Evolutionary conservation across 495 filamentous ascomycete species (phyloP), one percentile per base, ranked within the genome.

Genomic region (Immersiella caudata): DNA sequence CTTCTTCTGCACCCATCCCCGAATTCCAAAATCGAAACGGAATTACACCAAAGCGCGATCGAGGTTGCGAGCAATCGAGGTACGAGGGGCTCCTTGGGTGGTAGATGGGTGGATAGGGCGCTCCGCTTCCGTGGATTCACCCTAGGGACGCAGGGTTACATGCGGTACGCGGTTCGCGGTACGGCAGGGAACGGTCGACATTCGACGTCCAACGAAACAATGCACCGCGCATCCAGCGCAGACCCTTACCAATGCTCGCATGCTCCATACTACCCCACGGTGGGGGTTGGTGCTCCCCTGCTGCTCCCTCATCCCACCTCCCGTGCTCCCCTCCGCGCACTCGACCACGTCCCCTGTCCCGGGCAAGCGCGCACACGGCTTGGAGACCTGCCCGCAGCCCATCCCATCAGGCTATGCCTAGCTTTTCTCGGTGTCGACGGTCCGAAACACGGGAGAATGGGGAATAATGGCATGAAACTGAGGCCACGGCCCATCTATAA

Each of bases 381-480:
- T 36, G 70, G 59, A 64, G 50, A 16, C 68, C 59, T 35, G 26
- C 59, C 65, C 63, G 65, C 71, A 63, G 50, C 65, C 63, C 70
- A 69, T 73, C 75, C 11, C 40, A 46, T 70, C 69, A 74, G 73
- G 22, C 70, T 74, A 68, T 74, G 76, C 75, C 75, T 70, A 75
- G 73, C 73, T 77, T 73, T 77, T 78, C 73, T 80, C 81, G 80
- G 81, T 79, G 74, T 79, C 74, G 74, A 79, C 79, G 81, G 76
- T 81, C 80, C 80, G 80, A 78, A 74, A 73, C 76, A 74, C 76
- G 77, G 80, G 75, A 79, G 75, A 80, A 78, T 75, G 71, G 76
- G 78, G 73, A 75, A 71, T 64, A 76, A 73, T 73, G 72, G 67
- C 65, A 65, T 76, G 67, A 73, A 71, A 72, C 71, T 22, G 54